Evolutionary conservation across 2,329 filamentous ascomycete species (phyloP), one percentile per base, ranked within the genome.

Genomic region (Tolypocladium tundrense): DNA sequence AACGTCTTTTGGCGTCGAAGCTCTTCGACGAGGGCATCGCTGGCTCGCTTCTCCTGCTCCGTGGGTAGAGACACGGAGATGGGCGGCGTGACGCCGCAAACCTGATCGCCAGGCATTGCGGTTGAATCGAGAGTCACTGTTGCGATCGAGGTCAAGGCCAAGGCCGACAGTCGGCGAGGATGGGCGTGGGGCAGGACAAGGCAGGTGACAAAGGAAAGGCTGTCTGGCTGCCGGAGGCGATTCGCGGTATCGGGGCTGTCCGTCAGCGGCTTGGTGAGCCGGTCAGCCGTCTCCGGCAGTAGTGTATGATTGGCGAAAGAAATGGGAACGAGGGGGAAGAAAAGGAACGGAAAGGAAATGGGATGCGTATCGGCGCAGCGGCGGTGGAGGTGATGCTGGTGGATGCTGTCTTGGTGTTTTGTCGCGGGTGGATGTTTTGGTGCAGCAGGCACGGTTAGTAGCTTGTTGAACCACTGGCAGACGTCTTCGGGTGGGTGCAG

Each of bases 1-100:
- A 96, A 99, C 56, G 94, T 96, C 74, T 95, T 93, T 74, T 97
- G 90, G 45, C 80, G 80, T 70, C 91, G 91, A 60, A 99, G 77
- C 73, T 97, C 92, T 58, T 89, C 85, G 58, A 96, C 82, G 51
- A 99, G 82, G 58, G 86, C 80, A 64, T 91, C 86, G 66, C 90
- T 95, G 55, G 88, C 83, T 62, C 87, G 81, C 58, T 88, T 83
- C 71, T 99, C 93, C 42, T 82, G 77, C 57, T 88, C 82, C 1
- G 88, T 94, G 5, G 94, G 94, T 31, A 91, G 79, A 27, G 80
- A 78, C 14, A 80, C 81, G 24, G 91, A 96, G 42, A 99, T 90
- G 53, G 94, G 88, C 65, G 87, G 87, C 59, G 91, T 97, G 53
- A 95, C 83, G 68, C 93, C 93, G 60, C 64, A 75, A 63, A 67